Evolutionary conservation across 257 asterid genomes (phyloP), one percentile per base, ranked within the genome.

Genomic region (Avicennia marina): DNA sequence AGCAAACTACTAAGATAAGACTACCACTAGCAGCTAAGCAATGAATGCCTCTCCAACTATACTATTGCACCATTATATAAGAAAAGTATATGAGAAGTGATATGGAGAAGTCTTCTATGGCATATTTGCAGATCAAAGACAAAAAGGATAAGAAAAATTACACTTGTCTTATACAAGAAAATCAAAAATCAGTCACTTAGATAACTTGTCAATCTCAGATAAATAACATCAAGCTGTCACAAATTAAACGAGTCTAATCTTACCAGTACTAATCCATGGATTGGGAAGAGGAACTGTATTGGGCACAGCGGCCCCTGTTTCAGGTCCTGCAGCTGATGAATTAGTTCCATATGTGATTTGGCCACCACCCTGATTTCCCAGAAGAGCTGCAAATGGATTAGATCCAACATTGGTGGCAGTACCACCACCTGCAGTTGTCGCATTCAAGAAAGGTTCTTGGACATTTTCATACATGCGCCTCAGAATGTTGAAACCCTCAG

Each of bases 381-480:
- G 42, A 16, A 79, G 68, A 67, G 80, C 76, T 39, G 72, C 76
- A 57, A 79, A 76, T 49, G 82, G 82, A 59, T 70, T 75, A 29
- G 82, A 65, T 54, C 74, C 80, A 0, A 51, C 56, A 56, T 57
- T 76, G 57, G 58, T 64, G 29, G 74, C 69, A 2, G 75, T 51
- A 4, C 78, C 71, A 10, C 72, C 78, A 22, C 76, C 70, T 73
- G 60, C 67, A 20, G 84, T 62, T 1, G 87, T 69, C 19, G 91
- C 87, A 75, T 83, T 83, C 72, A 79, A 46, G 21, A 83, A 62
- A 17, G 87, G 85, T 53, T 83, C 91, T 55, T 83, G 91, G 41
- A 83, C 91, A 70, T 77, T 83, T 68, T 79, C 84, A 67, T 82
- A 82, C 90, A 82, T 79, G 44, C 90, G 87, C 33, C 90, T 77